Evolutionary conservation across 2,329 filamentous ascomycete genomes (phyloP), one percentile per base, ranked within the genome.

Genomic region (Talaromyces albobiverticillius): DNA sequence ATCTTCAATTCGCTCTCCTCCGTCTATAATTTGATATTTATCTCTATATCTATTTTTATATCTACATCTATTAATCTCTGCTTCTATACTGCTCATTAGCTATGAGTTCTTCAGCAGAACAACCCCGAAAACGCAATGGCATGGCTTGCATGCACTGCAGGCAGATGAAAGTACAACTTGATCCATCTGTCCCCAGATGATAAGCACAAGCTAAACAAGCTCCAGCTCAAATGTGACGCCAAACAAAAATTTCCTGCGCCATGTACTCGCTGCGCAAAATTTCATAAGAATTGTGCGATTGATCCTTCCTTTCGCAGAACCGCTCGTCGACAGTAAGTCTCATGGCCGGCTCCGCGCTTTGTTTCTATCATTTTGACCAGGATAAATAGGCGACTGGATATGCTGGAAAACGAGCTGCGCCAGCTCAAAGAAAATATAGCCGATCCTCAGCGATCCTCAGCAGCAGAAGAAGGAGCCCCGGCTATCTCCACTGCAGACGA

Each of bases 401-500:
- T 31, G 43, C 43, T 46, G 10, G 43, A 46, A 46, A 46, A 46
- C 13, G 43, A 46, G 14, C 43, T 46, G 18, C 43, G 43, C 18
- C 23, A 26, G 18, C 26, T 46, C 4, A 25, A 18, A 26, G 43
- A 25, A 20, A 29, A 8, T 7, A 18, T 46, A 31, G 23, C 26
- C 11, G 29, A 46, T 2, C n/a, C 26, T n/a, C 14, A n/a, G 31
- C 4, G n/a, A n/a, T n/a, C n/a, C n/a, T n/a, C 31, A n/a, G 6
- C 4, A 3, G 13, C 9, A 3, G 31, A n/a, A 2, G 31, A 34
- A 34, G 31, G 31, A 34, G n/a, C n/a, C n/a, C n/a, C n/a, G n/a
- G n/a, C n/a, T n/a, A 34, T 34, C 7, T n/a, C 13, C 11, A 14
- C 31, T 14, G 1, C 18, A n/a, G 29, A 46, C 18, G 14, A 32